Evolutionary conservation across 1,284 basidiomycete genomes (phyloP).

Genomic region (Calocybe gambosa): DNA sequence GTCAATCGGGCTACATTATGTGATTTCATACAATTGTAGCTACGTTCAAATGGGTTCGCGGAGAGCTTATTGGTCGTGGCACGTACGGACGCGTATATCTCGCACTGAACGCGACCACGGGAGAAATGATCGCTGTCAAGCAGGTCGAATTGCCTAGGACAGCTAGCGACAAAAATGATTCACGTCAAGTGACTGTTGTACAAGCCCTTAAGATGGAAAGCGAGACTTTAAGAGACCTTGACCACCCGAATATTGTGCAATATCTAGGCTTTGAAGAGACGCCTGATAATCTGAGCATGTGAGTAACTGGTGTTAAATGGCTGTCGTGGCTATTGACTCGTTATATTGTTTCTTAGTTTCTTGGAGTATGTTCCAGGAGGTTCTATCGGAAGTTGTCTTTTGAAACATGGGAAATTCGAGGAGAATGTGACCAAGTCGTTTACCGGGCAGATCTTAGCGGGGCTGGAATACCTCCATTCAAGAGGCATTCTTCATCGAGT

Average conservation of each 20-base stretch:
- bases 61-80: conserved; percentile 94
- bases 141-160: conserved; percentile 96
- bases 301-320: conserved; percentile 30
- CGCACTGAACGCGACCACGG: conserved; percentile 95
- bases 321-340: conserved; percentile 2
- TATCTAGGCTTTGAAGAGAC: conserved; percentile 98
- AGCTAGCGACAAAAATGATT: conserved; percentile 84
- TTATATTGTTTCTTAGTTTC: conserved; percentile 52
- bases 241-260: conserved; percentile 96
- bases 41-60: conserved; percentile 98
- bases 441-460: conserved; percentile 86
- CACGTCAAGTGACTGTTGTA: conserved; percentile 80
- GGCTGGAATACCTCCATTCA: conserved; percentile 90
- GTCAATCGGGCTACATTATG: background rate
- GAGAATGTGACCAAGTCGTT: conserved; percentile 93
- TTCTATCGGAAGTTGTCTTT: conserved; percentile 88
- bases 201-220: conserved; percentile 93
- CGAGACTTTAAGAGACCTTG: conserved; percentile 91
- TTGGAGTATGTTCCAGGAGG: conserved; percentile 98
- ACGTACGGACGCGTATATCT: conserved; percentile 96
- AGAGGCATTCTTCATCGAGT: conserved; percentile 91
- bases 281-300: conserved; percentile 88
- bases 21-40: conserved; percentile 37
- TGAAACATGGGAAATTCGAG: conserved; percentile 90
- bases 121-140: conserved; percentile 99